phyloP scores from a whole-genome alignment of 306 rosid genomes.

The Lathyrus oleraceus region DNA sequence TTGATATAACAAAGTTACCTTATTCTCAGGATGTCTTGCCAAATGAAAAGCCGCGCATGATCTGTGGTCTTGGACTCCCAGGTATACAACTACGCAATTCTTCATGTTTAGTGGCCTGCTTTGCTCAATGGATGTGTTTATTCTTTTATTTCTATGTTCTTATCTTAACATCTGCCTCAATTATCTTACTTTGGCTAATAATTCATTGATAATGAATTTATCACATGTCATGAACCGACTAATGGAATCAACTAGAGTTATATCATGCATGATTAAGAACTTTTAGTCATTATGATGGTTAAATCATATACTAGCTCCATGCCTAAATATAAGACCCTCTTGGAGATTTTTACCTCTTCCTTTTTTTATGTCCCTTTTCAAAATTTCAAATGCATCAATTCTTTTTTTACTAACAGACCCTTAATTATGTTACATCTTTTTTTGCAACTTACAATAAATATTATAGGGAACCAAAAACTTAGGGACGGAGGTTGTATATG shows the following conservation, averaged over 20 bases:
- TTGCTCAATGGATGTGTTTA: slow-evolving; percentile 11
- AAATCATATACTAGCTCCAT: not conserved
- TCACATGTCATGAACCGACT: not conserved
- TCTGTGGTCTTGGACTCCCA: slow-evolving; percentile 93
- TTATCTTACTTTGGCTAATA: not conserved
- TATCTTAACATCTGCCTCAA: slow-evolving; percentile 2
- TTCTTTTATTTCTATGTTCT: not conserved
- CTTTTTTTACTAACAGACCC: no score
- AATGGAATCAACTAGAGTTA: slow-evolving; percentile 15
- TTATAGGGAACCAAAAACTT: no score
- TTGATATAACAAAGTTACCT: slow-evolving; percentile 28
- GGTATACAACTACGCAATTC: slow-evolving; percentile 48
- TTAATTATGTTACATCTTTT: no score
- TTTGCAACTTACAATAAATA: no score
- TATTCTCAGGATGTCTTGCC: slow-evolving; percentile 70
- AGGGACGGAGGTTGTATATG: not conserved
- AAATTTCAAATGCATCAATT: no score
- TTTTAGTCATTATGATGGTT: slow-evolving; percentile 6
- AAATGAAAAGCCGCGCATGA: slow-evolving; percentile 80
- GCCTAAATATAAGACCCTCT: no score
- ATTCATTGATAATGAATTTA: slow-evolving; percentile 5
- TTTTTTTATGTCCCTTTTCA: no score
- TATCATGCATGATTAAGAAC: slow-evolving; percentile 26
- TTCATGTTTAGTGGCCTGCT: slow-evolving; percentile 4
- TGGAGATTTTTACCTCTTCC: no score